These are phyloP conservation scores for Malassezia globosa DNA, from an alignment of 1,284 basidiomycete species.

Conservation along the genomic window DNA sequence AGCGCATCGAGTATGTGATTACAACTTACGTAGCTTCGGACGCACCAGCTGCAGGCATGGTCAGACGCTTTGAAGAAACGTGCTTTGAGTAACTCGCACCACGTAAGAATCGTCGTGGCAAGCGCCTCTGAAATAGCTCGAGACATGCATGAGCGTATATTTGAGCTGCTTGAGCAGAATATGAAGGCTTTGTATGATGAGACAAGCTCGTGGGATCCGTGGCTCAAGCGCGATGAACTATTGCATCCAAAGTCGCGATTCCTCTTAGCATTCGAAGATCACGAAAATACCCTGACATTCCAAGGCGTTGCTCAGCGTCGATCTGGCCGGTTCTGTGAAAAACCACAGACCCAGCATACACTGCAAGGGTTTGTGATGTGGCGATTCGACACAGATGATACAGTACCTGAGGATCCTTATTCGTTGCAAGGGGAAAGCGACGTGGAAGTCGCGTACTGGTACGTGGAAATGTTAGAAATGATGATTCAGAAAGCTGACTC, in stretches of 20 bases:
- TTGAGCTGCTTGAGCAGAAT: conserved; percentile 9
- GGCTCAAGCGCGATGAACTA: conserved; percentile 6
- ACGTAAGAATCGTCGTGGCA: background rate
- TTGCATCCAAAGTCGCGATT: conserved; percentile 2
- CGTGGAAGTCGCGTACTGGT: conserved; percentile 17
- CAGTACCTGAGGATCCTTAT: background rate
- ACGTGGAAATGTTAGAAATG: no score
- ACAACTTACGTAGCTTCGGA: no score
- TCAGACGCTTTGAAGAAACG: background rate
- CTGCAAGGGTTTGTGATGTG: conserved; percentile 14
- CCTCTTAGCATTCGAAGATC: no score
- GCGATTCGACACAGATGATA: conserved; percentile 13
- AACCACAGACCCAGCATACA: background rate
- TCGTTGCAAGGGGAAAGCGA: background rate
- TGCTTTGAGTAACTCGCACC: background rate
- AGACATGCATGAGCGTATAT: conserved; percentile 2
- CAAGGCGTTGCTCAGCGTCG: background rate
- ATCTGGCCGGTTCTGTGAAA: background rate
- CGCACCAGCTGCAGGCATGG: background rate
- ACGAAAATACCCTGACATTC: no score
- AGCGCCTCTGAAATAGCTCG: conserved; percentile 1
- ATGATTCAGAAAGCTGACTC: background rate
- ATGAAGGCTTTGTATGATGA: conserved; percentile 11
- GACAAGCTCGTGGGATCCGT: background rate
- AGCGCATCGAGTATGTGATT: no score